Evolutionary conservation across 306 rosid genomes (phyloP).

Genomic region (Cucurbita argyrosperma): DNA sequence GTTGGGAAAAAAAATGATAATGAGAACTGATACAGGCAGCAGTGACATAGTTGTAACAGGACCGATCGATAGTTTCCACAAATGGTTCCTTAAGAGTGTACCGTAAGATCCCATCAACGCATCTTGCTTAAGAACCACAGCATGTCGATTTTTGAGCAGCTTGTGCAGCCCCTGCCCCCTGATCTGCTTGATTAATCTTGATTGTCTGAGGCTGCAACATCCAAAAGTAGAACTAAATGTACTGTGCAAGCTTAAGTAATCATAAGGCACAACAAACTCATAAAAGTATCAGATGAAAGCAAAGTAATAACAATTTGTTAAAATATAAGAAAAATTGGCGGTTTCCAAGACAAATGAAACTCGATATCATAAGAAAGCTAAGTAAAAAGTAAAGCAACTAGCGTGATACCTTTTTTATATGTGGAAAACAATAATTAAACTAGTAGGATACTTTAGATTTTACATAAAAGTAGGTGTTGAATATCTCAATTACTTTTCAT

Average conservation of each 20-base stretch:
- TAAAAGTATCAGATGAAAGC: neutral
- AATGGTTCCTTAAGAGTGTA: constrained; percentile 19
- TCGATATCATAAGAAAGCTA: neutral
- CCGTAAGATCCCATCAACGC: constrained; percentile 6
- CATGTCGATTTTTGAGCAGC: constrained; percentile 69
- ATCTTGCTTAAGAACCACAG: constrained; percentile 50
- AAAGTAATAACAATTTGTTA: neutral
- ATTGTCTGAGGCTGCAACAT: constrained; percentile 70
- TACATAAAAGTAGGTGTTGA: neutral
- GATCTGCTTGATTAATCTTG: constrained; percentile 78
- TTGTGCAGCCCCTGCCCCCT: constrained; percentile 58
- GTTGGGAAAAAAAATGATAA: constrained; percentile 7
- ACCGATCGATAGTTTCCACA: constrained; percentile 41
- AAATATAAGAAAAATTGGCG: neutral
- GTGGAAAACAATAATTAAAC: neutral
- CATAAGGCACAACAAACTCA: neutral
- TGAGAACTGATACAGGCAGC: constrained; percentile 29
- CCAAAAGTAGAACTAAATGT: neutral
- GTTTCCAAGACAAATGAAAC: neutral
- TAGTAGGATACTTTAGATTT: neutral
- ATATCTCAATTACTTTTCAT: neutral
- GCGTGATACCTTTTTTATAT: neutral
- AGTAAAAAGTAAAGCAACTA: neutral
- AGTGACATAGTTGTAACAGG: constrained; percentile 32
- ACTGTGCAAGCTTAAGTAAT: neutral